Evolutionary conservation across 2,329 filamentous ascomycete species (phyloP), one percentile per base, ranked within the genome.

Genomic region (Tricladium varicosporioides): DNA sequence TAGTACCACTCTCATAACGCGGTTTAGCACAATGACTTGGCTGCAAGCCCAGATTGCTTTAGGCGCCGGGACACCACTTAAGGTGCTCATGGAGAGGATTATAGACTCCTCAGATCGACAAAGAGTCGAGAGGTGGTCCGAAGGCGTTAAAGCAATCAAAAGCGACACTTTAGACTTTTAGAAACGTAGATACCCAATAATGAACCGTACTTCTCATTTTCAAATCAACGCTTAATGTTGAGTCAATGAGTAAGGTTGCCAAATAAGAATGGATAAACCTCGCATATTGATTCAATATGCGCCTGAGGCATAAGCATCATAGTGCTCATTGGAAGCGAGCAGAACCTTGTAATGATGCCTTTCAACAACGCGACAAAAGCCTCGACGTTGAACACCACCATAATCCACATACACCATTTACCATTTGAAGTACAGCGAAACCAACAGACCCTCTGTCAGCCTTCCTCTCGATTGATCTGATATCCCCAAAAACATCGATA

Each of bases 1-100:
- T 1, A 91, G 88, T 71, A 89, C 86, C 4, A 93, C 88, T n/a
- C 76, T 96, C 47, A 80, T 91, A 40, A 95, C 91, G 1, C 79
- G 92, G 56, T 86, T 87, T 45, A 90, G 89, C 14, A 76, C 89
- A 16, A 71, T 93, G 53, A 86, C 82, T 63, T 96, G 91, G 92
- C 77, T 93, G 8, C 80, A 87, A 57, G 80, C 82, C 58, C 83
- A 84, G 65, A 71, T 81, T 36, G 79, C 78, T 3, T 72, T 76
- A 2, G 77, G 74, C 51, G 70, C 72, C 46, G 77, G 71, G 0
- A 74, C 75, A 15, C 71, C 84, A 19, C 74, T 84, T 51, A 78
- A 75, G 58, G 79, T 75, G 0, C 67, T 94, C 66, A 80, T 81
- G 65, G 73, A 71, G 62, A 77, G 80, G 64, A 72, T 90, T 2